Conservation (phyloP, 208 protist genomes). For the Acanthamoeba sp. region DNA sequence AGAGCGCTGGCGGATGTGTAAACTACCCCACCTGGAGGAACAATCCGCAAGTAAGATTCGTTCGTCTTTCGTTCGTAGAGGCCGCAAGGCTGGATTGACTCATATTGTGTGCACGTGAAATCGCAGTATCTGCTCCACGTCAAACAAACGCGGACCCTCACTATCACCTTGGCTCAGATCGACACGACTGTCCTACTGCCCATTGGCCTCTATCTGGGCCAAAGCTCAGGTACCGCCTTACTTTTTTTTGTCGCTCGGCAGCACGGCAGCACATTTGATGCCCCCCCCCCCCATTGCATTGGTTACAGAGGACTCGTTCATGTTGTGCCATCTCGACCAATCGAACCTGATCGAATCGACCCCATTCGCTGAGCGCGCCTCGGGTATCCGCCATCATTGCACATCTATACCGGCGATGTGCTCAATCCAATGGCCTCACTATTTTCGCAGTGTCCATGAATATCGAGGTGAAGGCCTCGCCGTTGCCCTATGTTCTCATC, state of each 20-base stretch:
- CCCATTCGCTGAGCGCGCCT: neutral
- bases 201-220: slow-evolving; percentile 34
- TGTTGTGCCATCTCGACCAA: slow-evolving; percentile 22
- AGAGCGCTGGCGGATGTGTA: slow-evolving; percentile 57
- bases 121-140: slow-evolving; percentile 39
- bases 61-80: neutral
- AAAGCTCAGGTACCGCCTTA: slow-evolving; percentile 49
- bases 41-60: slow-evolving; percentile 73
- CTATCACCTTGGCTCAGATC: slow-evolving; percentile 11
- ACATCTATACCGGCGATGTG: no score
- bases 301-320: slow-evolving; percentile 49
- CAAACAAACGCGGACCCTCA: neutral
- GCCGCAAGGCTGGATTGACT: no score
- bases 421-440: no score
- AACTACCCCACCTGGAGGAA: slow-evolving; percentile 58
- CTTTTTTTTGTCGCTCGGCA: no score
- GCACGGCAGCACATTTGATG: no score
- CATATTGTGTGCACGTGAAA: no score
- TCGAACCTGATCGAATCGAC: slow-evolving; percentile 15
- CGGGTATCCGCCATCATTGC: neutral
- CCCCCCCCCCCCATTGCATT: neutral
- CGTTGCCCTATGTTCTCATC: slow-evolving; percentile 28
- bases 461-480: slow-evolving; percentile 19
- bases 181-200: neutral
- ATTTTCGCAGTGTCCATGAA: slow-evolving; percentile 38